phyloP scores from a whole-genome alignment of 208 protist species.

The Blechomonas ayalai region DNA sequence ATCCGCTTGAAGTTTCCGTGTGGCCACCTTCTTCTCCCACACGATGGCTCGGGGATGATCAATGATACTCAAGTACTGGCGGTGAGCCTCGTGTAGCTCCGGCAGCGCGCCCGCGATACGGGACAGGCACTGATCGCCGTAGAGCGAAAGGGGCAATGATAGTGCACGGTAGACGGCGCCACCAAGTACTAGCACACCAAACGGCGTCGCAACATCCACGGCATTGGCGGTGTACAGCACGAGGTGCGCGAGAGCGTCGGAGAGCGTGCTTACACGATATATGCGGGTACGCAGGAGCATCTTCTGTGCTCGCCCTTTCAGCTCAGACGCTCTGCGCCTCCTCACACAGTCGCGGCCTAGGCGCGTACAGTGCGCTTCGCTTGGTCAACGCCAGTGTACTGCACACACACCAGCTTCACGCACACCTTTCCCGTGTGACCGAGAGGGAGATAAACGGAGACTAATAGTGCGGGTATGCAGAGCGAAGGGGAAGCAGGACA shows the following conservation, averaged over 20 bases:
- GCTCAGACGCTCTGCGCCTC: no score
- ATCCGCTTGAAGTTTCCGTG: conserved; percentile 79
- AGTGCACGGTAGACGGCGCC: conserved; percentile 42
- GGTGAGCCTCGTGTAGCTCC: conserved; percentile 61
- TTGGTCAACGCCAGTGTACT: no score
- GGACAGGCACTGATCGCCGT: conserved; percentile 74
- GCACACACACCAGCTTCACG: no score
- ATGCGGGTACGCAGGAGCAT: conserved; percentile 29
- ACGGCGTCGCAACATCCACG: conserved; percentile 29
- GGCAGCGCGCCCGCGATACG: conserved; percentile 53
- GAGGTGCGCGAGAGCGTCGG: conserved; percentile 40
- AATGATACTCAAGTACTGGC: conserved; percentile 43
- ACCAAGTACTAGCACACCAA: conserved; percentile 34
- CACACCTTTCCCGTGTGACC: no score
- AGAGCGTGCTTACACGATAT: conserved; percentile 43
- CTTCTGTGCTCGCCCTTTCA: no score
- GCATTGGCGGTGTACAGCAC: conserved; percentile 34
- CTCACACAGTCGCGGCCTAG: no score
- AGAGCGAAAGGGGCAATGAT: conserved; percentile 53
- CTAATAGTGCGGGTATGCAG: no score
- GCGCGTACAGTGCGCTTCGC: no score
- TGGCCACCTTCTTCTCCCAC: conserved; percentile 78
- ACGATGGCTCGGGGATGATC: conserved; percentile 68
- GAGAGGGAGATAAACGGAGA: no score
- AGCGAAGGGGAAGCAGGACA: no score